Conservation (phyloP, 169 alveolate species). For the Theileria orientalis region DNA sequence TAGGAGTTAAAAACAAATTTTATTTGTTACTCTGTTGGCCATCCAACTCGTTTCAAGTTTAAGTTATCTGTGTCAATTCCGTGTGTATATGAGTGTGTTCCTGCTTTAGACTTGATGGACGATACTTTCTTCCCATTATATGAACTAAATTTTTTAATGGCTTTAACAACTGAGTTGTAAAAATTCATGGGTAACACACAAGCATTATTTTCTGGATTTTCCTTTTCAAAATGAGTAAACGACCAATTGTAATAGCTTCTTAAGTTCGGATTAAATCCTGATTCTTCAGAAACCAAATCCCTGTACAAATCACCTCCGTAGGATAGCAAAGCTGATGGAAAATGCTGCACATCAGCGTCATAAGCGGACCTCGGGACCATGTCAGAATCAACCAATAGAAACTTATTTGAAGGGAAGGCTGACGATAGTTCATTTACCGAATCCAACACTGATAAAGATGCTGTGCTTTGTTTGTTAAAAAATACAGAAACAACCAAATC, state of each 20-base stretch:
- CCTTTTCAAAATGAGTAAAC: neutral
- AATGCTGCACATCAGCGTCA: slow-evolving; percentile 63
- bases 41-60: slow-evolving; percentile 62
- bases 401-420: slow-evolving; percentile 39
- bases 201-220: slow-evolving; percentile 1
- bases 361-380: slow-evolving; percentile 63
- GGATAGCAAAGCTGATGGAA: slow-evolving; percentile 55
- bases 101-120: slow-evolving; percentile 15
- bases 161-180: slow-evolving; percentile 21
- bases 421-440: slow-evolving; percentile 29
- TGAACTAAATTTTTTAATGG: slow-evolving; percentile 7
- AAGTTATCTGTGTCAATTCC: slow-evolving; percentile 65
- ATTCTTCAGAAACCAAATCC: slow-evolving; percentile 21
- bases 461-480: slow-evolving; percentile 45
- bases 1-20: no score
- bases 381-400: slow-evolving; percentile 52
- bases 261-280: slow-evolving; percentile 30
- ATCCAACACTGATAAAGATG: slow-evolving; percentile 46
- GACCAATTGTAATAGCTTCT: slow-evolving; percentile 24
- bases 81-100: slow-evolving; percentile 62
- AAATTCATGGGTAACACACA: slow-evolving; percentile 35
- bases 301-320: slow-evolving; percentile 61
- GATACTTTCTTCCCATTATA: slow-evolving; percentile 31
- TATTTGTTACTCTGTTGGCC: slow-evolving; percentile 62
- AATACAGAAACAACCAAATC: slow-evolving; percentile 53